These are phyloP conservation scores for Trichophyton mentagrophytes DNA, from an alignment of 2,329 filamentous ascomycete species.

Conservation along the genomic window DNA sequence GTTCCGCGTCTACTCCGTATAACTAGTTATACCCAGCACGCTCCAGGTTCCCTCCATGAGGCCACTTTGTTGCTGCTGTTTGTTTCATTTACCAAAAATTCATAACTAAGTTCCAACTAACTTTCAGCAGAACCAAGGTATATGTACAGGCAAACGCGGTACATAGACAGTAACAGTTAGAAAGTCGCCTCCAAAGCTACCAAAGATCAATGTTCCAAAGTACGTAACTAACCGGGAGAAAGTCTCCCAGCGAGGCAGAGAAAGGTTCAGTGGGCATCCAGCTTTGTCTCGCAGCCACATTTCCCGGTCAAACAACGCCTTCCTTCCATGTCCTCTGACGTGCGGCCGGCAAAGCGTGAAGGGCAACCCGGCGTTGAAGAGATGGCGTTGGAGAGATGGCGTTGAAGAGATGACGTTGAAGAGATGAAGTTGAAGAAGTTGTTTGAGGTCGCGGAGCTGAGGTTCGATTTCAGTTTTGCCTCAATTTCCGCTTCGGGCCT, in stretches of 20 bases:
- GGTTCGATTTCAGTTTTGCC: neutral
- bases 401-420: neutral
- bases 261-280: neutral
- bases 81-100: neutral
- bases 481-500: neutral
- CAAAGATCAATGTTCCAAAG: neutral
- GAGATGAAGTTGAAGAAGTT: too few relatives aligned
- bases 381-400: neutral
- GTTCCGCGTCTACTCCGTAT: too few relatives aligned
- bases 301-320: neutral
- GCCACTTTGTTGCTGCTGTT: too few relatives aligned
- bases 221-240: neutral
- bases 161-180: neutral
- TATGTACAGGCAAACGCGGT: neutral
- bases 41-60: neutral
- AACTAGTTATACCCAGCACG: too few relatives aligned
- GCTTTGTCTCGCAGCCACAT: neutral
- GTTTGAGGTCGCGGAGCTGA: neutral
- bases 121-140: neutral
- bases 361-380: neutral
- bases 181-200: neutral
- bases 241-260: neutral
- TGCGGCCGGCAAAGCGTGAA: too few relatives aligned
- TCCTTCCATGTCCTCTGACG: too few relatives aligned
- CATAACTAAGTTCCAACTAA: neutral